Percentiles rank a stretch among this genome's conserved stretches.
Conservation (phyloP, 2,329 filamentous ascomycete species). For the Pseudocercospora fuligena region DNA sequence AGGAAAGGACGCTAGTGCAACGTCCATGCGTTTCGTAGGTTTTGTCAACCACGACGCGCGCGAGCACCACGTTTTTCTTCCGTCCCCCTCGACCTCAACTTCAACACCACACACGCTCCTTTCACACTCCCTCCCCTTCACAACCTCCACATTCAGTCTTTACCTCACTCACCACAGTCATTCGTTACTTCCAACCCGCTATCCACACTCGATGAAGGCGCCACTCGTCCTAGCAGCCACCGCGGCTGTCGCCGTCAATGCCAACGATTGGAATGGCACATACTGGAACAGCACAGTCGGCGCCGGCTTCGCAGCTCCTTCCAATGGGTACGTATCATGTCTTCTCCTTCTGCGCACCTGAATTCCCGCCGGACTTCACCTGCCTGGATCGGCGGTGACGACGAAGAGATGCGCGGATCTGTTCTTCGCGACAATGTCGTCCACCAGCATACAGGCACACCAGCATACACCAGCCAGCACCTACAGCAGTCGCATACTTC, state of each 20-base stretch:
- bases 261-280: slow-evolving; percentile 22
- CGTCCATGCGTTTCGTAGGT: too few species aligned
- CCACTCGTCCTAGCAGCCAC: slow-evolving; percentile 21
- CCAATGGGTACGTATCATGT: slow-evolving; percentile 24
- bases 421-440: not conserved
- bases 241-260: slow-evolving; percentile 16
- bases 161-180: slow-evolving; percentile 34
- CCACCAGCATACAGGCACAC: not conserved
- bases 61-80: too few species aligned
- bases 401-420: not conserved
- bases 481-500: slow-evolving; percentile 7
- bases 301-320: slow-evolving; percentile 4
- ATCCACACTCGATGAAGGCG: slow-evolving; percentile 24
- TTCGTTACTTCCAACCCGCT: slow-evolving; percentile 30
- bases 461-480: slow-evolving; percentile 5
- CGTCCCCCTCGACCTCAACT: not conserved
- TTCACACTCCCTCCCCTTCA: not conserved
- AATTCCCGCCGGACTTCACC: not conserved
- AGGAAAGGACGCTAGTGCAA: not conserved
- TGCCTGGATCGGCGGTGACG: not conserved
- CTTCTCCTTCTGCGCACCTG: not conserved
- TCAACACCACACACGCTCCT: slow-evolving; percentile 18
- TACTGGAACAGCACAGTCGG: slow-evolving; percentile 17
- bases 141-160: slow-evolving; percentile 6
- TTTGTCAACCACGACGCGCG: too few species aligned